Conservation (phyloP, 2,329 filamentous ascomycete genomes). For the Graphilbum fragrans region DNA sequence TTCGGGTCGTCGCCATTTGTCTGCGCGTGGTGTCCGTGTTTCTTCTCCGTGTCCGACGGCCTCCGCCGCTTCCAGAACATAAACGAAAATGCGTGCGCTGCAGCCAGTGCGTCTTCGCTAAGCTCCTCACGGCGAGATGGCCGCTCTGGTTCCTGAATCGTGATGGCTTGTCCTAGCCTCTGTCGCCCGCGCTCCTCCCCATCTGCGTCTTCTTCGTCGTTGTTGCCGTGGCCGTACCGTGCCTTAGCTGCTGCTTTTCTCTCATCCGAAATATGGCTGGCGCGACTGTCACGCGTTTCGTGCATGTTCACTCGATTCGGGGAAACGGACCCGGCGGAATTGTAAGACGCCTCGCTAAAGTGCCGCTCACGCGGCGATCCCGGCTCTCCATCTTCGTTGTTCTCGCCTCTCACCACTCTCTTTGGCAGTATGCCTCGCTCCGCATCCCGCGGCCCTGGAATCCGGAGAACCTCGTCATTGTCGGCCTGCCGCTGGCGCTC, state of each 20-base stretch:
- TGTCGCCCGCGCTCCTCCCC: background rate
- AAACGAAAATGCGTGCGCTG: slow-evolving; percentile 24
- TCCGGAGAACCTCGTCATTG: slow-evolving; percentile 65
- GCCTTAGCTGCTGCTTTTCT: background rate
- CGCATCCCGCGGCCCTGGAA: slow-evolving; percentile 83
- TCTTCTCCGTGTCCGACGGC: slow-evolving; percentile 5
- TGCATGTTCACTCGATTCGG: background rate
- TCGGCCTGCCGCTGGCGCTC: slow-evolving; percentile 68
- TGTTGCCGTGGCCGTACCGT: background rate
- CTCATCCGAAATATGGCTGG: background rate
- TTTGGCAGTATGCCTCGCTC: slow-evolving; percentile 68
- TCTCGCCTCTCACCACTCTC: slow-evolving; percentile 26
- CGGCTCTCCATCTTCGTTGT: slow-evolving; percentile 21
- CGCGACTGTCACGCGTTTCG: background rate
- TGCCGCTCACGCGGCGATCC: slow-evolving; percentile 6
- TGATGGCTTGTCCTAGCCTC: slow-evolving; percentile 40
- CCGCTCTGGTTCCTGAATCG: slow-evolving; percentile 51
- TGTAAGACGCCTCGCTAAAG: slow-evolving; percentile 17
- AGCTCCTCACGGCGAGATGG: slow-evolving; percentile 27
- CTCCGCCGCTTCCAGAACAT: slow-evolving; percentile 32
- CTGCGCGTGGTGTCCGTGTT: slow-evolving; percentile 8
- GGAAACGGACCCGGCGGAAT: slow-evolving; percentile 12
- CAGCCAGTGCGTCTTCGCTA: slow-evolving; percentile 28
- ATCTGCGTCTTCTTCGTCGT: background rate
- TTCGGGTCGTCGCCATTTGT: slow-evolving; percentile 25